These are phyloP conservation scores for Vicia faba DNA, from an alignment of 306 rosid genomes.

Conservation along the genomic window DNA sequence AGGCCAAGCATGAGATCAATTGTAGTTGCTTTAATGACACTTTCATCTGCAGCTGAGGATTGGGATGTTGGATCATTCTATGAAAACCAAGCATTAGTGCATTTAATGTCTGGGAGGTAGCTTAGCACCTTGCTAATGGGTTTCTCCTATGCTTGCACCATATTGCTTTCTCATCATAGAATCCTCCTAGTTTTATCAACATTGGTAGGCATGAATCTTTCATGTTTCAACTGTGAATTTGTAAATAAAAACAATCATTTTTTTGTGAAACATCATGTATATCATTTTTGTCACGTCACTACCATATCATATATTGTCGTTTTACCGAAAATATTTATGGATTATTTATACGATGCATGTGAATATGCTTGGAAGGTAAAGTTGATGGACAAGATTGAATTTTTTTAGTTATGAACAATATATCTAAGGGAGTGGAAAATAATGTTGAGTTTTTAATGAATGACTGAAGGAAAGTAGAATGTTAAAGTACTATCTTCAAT, in stretches of 20 bases:
- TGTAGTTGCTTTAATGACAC: slow-evolving; percentile 71
- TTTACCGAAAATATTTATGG: too few relatives aligned
- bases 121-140: neutral
- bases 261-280: too few relatives aligned
- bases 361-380: too few relatives aligned
- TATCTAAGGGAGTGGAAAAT: too few relatives aligned
- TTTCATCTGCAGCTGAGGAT: slow-evolving; percentile 63
- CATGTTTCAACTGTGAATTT: slow-evolving; percentile 29
- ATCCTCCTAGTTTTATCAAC: slow-evolving; percentile 13
- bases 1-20: slow-evolving; percentile 91
- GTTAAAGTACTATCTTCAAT: too few relatives aligned
- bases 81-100: slow-evolving; percentile 52
- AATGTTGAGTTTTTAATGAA: too few relatives aligned
- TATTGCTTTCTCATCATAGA: slow-evolving; percentile 14
- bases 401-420: too few relatives aligned
- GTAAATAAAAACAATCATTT: neutral
- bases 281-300: too few relatives aligned
- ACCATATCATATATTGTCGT: too few relatives aligned
- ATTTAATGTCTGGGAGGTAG: slow-evolving; percentile 62
- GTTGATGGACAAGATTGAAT: too few relatives aligned
- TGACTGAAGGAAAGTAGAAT: too few relatives aligned
- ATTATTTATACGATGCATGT: too few relatives aligned
- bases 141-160: slow-evolving; percentile 3
- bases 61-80: slow-evolving; percentile 76
- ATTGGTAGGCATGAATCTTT: neutral